Conservation (phyloP, 176 grass and related monocot genomes). For the Eragrostis curvula region DNA sequence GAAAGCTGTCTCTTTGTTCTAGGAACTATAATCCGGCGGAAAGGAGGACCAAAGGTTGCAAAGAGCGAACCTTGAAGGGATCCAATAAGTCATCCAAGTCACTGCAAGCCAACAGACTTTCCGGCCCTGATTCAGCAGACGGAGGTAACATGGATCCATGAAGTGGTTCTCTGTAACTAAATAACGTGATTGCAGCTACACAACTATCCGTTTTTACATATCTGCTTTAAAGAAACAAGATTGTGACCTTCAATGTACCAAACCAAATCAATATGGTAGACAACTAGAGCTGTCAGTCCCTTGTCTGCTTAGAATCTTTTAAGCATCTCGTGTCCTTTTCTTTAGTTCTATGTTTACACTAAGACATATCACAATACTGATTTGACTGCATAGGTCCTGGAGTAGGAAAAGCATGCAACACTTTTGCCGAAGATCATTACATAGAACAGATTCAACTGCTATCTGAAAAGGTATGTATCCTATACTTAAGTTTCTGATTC, state of each 20-base stretch:
- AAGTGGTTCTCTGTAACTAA: neutral
- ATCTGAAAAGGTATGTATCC: constrained; percentile 59
- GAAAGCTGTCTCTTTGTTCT: constrained; percentile 28
- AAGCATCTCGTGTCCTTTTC: neutral
- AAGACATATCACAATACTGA: constrained; percentile 32
- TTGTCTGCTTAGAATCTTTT: neutral
- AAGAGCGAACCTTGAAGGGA: constrained; percentile 55
- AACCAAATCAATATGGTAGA: neutral
- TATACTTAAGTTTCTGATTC: neutral
- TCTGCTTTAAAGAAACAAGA: constrained; percentile 1
- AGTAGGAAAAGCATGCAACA: constrained; percentile 47
- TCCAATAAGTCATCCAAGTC: constrained; percentile 68
- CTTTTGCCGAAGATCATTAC: constrained; percentile 46
- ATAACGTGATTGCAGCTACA: neutral
- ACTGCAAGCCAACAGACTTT: constrained; percentile 71
- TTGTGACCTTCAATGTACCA: neutral
- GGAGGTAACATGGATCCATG: constrained; percentile 25
- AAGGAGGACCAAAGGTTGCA: constrained; percentile 77
- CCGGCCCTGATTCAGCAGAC: constrained; percentile 46
- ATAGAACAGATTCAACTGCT: constrained; percentile 61
- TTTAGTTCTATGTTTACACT: neutral
- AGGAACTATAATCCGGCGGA: constrained; percentile 90
- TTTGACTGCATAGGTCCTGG: constrained; percentile 46
- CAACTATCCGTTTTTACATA: neutral
- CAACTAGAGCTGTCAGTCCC: neutral